Base-by-base conservation (phyloP, 2,329 filamentous ascomycete genomes). In the Monosporascus cannonballus region DNA sequence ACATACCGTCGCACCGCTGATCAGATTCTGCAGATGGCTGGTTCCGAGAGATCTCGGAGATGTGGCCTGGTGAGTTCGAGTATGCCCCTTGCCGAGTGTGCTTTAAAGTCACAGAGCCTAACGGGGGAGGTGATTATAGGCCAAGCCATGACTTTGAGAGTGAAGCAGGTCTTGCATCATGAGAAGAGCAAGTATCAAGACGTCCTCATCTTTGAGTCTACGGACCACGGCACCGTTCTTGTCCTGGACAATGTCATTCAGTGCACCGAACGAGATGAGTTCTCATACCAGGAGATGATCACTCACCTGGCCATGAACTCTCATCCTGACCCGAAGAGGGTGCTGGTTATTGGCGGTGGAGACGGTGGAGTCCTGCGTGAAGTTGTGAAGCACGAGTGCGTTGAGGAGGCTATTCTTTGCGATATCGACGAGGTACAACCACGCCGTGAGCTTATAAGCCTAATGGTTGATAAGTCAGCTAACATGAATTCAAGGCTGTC, bases 231-330 rank as follows among this genome's bases (percentile, higher is more conserved):
- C 73, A 96, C 85, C 69, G 93, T 97, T 56, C 83, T 99, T 54
- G 93, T 99, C 59, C 85, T 99, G 63, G 94, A 99, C 83, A 97
- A 97, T 72, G 94, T 96, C 71, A 96, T 99, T 74, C 94, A 99
- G 78, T 91, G 86, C 83, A 97, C 94, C 64, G 94, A 99, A 84
- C 87, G 93, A 61, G 91, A 99, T 71, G 94, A 99, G 80, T 99
- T 97, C 81, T 90, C 92, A 66, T 96, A 96, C 85, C 94, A 99
- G 81, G 94, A 99, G 84, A 99, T 99, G 94, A 99, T 99, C 76
- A 92, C 93, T 64, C 91, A 99, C 77, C 83, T 99, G 63, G 94
- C 91, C 76, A 90, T 99, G 87, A 94, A 96, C 84, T 90, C 93
- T 51, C 94, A 99, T 84, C 94, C 94, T 64, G 86, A 96, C 80